phyloP scores from a whole-genome alignment of 164 flowering plant species.

The Akebia trifoliata region DNA sequence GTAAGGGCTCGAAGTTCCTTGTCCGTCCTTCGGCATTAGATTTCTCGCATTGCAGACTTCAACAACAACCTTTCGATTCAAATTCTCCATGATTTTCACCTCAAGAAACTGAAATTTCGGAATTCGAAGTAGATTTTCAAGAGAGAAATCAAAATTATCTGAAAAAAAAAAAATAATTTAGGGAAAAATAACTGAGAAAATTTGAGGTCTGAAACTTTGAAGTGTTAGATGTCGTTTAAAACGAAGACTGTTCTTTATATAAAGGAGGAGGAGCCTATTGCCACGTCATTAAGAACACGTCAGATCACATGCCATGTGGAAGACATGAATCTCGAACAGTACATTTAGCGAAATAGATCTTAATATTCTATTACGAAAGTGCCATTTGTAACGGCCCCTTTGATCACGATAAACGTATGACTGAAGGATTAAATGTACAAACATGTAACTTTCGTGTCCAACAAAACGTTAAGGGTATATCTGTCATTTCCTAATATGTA shows the following conservation, averaged over 20 bases:
- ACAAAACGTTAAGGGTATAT: not conserved
- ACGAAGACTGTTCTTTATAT: slow-evolving; percentile 4
- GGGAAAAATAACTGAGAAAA: not conserved
- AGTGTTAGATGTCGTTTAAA: not conserved
- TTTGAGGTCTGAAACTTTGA: not conserved
- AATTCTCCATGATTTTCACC: slow-evolving; percentile 33
- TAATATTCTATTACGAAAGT: not conserved
- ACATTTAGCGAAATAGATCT: not conserved
- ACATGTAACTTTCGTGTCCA: not conserved
- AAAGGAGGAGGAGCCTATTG: slow-evolving; percentile 14
- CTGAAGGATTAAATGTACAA: not conserved
- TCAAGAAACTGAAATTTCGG: not conserved
- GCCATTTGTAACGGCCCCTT: not conserved
- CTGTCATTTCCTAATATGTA: not conserved
- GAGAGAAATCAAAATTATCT: not conserved
- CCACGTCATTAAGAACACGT: slow-evolving; percentile 25
- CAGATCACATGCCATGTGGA: slow-evolving; percentile 23
- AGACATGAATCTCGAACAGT: slow-evolving; percentile 23
- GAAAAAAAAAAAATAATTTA: too few species aligned
- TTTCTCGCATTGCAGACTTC: slow-evolving; percentile 76
- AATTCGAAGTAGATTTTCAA: not conserved
- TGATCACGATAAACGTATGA: slow-evolving; percentile 1
- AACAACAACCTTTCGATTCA: slow-evolving; percentile 53
- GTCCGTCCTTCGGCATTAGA: slow-evolving; percentile 95
- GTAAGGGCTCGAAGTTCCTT: slow-evolving; percentile 88